Percentiles rank a stretch among this genome's conserved stretches.
Conservation (phyloP, 805 yeast genomes). For the Candida lessepsii region DNA sequence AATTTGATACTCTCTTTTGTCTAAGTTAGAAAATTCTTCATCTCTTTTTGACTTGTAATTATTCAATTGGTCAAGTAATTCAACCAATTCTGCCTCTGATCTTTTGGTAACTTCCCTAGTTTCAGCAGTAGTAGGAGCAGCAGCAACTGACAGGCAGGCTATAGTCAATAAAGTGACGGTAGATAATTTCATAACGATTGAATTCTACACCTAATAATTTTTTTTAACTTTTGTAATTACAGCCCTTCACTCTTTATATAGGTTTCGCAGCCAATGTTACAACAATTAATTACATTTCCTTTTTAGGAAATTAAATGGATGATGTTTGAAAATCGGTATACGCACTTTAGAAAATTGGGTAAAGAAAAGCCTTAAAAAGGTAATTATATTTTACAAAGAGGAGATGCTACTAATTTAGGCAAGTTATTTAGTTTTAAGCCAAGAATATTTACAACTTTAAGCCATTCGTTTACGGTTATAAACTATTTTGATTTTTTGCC, state of each 20-base stretch:
- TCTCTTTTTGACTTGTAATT: conserved; percentile 30
- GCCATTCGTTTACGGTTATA: background rate
- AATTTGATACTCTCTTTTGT: conserved; percentile 37
- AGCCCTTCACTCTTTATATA: conserved; percentile 7
- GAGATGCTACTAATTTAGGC: conserved; percentile 1
- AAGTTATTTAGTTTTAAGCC: conserved; percentile 1
- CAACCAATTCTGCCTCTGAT: conserved; percentile 19
- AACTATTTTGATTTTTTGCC: conserved; percentile 24
- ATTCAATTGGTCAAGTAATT: conserved; percentile 21
- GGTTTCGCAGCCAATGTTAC: conserved; percentile 2
- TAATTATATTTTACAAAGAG: background rate
- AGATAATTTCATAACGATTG: conserved; percentile 18
- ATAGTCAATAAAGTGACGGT: conserved; percentile 16
- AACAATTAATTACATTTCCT: conserved; percentile 6
- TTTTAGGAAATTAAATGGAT: conserved; percentile 4
- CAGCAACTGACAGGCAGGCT: conserved; percentile 10
- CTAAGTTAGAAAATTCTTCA: conserved; percentile 23
- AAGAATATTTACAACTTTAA: background rate
- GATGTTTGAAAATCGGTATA: background rate
- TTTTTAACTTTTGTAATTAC: too few relatives aligned
- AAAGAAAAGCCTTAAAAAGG: conserved; percentile 3
- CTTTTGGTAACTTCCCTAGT: conserved; percentile 17
- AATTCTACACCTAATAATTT: conserved; percentile 2
- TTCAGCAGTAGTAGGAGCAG: conserved; percentile 17
- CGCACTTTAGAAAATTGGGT: conserved; percentile 2